Percentiles rank a stretch among this genome's conserved stretches.
These are phyloP conservation scores for Kodamaea sp. DNA, from an alignment of 1,139 yeast genomes.

Conservation along the genomic window DNA sequence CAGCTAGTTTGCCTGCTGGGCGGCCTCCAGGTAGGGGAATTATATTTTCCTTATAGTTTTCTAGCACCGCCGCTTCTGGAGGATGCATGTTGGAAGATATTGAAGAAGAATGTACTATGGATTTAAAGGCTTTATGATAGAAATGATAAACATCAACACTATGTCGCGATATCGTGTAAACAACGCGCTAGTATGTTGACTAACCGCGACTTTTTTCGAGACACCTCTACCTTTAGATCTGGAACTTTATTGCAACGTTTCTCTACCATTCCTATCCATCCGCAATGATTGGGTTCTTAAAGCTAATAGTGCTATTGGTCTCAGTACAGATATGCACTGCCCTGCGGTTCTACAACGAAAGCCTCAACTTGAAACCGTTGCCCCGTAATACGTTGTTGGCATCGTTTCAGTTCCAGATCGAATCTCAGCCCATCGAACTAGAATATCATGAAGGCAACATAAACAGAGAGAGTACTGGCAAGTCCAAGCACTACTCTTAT, in stretches of 20 bases:
- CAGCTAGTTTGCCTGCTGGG: slow-evolving; percentile 60
- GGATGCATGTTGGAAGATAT: neutral
- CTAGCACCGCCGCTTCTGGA: slow-evolving; percentile 54
- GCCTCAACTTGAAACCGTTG: slow-evolving; percentile 62
- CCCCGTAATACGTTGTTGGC: slow-evolving; percentile 69
- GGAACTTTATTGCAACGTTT: no score
- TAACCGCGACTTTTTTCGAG: no score
- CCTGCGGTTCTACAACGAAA: slow-evolving; percentile 49
- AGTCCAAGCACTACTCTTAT: slow-evolving; percentile 54
- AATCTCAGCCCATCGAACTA: slow-evolving; percentile 47
- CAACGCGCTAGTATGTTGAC: no score
- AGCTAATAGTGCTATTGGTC: neutral
- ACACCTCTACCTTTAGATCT: no score
- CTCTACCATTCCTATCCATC: no score
- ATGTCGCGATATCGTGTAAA: neutral
- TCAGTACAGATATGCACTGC: no score
- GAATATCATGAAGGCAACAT: slow-evolving; percentile 24
- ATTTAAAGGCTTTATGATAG: no score
- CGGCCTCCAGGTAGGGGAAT: slow-evolving; percentile 70
- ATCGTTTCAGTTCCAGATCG: slow-evolving; percentile 65
- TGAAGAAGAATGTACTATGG: neutral
- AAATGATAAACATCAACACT: no score
- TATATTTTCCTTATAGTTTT: slow-evolving; percentile 79
- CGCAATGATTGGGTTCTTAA: no score
- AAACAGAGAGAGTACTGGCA: slow-evolving; percentile 25